phyloP scores from a whole-genome alignment of 2,329 filamentous ascomycete genomes.

The Dactylonectria macrodidyma region DNA sequence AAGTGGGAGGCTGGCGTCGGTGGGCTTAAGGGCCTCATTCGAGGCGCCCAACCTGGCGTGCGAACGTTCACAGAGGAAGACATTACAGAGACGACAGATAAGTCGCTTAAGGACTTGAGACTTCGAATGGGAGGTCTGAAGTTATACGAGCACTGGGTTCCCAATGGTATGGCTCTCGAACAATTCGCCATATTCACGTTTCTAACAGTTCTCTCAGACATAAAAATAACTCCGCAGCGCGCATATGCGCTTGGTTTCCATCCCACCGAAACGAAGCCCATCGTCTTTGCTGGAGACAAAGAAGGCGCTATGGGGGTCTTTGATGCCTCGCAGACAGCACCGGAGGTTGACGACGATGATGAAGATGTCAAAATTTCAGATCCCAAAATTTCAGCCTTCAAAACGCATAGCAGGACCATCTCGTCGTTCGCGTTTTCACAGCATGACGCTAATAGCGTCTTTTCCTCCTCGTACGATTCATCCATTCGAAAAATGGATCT shows the following conservation, averaged over 20 bases:
- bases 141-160: conserved; percentile 87
- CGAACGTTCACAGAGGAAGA: conserved; percentile 91
- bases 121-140: conserved; percentile 83
- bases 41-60: conserved; percentile 83
- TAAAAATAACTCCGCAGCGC: conserved; percentile 91
- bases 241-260: conserved; percentile 93
- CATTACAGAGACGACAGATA: conserved; percentile 83
- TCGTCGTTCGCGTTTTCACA: conserved; percentile 85
- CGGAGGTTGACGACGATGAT: conserved; percentile 75
- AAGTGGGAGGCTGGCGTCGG: conserved; percentile 79
- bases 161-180: conserved; percentile 72
- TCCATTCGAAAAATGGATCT: conserved; percentile 91
- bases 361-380: conserved; percentile 77
- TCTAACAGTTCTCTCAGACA: conserved; percentile 66
- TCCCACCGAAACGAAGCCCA: conserved; percentile 85
- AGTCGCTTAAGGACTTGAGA: conserved; percentile 80
- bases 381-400: conserved; percentile 89
- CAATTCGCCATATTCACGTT: background rate
- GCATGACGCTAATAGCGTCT: conserved; percentile 81
- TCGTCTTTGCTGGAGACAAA: conserved; percentile 96
- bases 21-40: conserved; percentile 71
- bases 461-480: conserved; percentile 92
- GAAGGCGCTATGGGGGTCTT: conserved; percentile 92
- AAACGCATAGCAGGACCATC: conserved; percentile 91
- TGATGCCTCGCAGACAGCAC: conserved; percentile 82